Evolutionary conservation across 805 yeast genomes (phyloP).

Genomic region (Henningerozyma blattae): DNA sequence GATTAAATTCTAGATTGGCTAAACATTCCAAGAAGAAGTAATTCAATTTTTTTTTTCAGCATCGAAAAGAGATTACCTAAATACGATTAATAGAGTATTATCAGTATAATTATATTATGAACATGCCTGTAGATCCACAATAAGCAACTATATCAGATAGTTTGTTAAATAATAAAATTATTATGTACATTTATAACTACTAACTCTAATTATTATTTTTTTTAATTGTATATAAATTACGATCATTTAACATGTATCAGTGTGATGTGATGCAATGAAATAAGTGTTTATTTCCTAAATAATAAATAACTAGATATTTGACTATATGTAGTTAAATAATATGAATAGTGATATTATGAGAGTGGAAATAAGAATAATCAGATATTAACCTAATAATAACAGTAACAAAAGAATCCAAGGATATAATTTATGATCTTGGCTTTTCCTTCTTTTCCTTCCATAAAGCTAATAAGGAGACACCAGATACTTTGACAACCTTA

Average conservation of each 20-base stretch:
- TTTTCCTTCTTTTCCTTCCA: conserved; percentile 99
- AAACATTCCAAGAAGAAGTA: conserved; percentile 13
- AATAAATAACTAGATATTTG: conserved; percentile 1
- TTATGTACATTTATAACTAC: neutral
- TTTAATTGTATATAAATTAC: neutral
- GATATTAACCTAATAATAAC: neutral
- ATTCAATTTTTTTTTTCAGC: too few species aligned
- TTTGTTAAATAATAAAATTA: neutral
- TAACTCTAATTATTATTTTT: neutral
- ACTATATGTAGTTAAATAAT: too few species aligned
- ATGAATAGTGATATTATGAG: too few species aligned
- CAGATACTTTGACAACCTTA: conserved; percentile 99
- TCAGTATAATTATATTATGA: neutral
- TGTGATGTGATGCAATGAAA: conserved; percentile 1
- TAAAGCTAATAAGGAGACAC: conserved; percentile 98
- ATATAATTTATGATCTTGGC: conserved; percentile 81
- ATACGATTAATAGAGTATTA: neutral
- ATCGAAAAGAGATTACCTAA: too few species aligned
- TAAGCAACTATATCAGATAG: neutral
- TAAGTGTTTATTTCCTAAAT: conserved; percentile 1
- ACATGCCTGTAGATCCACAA: neutral
- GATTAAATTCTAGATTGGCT: conserved; percentile 40
- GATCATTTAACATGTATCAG: neutral
- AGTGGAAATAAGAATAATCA: neutral
- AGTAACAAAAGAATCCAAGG: neutral